These are phyloP conservation scores for Dactylella cylindrospora DNA, from an alignment of 2,329 filamentous ascomycete species.

Conservation along the genomic window DNA sequence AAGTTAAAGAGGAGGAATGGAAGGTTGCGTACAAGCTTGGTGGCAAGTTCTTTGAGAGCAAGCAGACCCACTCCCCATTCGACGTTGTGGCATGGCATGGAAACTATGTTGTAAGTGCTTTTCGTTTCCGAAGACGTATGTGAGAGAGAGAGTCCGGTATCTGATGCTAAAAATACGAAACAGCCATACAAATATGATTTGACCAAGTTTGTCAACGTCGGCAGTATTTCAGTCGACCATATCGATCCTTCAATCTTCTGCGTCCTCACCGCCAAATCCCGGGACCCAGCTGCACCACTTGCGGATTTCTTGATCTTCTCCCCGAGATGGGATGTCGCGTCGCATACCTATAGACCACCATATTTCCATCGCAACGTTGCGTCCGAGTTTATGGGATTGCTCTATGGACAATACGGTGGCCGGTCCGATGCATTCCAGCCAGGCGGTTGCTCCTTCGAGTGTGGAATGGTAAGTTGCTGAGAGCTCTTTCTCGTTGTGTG, in stretches of 20 bases:
- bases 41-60: constrained; percentile 63
- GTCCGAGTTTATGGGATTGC: constrained; percentile 66
- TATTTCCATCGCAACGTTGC: constrained; percentile 73
- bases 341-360: constrained; percentile 70
- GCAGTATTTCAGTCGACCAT: constrained; percentile 64
- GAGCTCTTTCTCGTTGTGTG: background rate
- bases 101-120: constrained; percentile 58
- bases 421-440: constrained; percentile 60
- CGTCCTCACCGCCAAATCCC: constrained; percentile 66
- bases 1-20: constrained; percentile 58
- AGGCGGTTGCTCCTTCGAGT: constrained; percentile 60
- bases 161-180: background rate
- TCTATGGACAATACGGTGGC: constrained; percentile 62
- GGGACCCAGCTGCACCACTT: constrained; percentile 59
- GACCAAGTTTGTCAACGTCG: constrained; percentile 62
- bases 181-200: constrained; percentile 61
- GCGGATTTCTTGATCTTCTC: constrained; percentile 74
- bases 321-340: constrained; percentile 68
- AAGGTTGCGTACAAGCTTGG: constrained; percentile 64
- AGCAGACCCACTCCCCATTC: constrained; percentile 67
- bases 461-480: constrained; percentile 46
- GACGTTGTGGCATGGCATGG: constrained; percentile 73
- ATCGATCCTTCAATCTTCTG: constrained; percentile 68
- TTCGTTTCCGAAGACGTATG: background rate
- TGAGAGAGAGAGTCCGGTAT: background rate